Conservation (phyloP, 1,284 basidiomycete species). For the Irpex sp. region DNA sequence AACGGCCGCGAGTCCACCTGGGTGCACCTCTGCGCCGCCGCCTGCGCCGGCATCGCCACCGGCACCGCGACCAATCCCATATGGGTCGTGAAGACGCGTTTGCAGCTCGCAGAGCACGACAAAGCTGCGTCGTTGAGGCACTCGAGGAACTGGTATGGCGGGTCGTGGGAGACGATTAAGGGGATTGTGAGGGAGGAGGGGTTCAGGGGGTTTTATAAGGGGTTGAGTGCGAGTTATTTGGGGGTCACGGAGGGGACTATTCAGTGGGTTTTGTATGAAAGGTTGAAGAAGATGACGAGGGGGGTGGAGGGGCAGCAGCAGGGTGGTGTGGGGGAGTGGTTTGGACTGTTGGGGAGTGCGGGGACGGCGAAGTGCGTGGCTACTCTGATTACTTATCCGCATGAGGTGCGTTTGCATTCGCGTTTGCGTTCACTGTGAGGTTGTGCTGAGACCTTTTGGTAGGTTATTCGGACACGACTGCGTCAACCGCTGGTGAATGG, state of each 20-base stretch:
- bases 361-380: conserved; percentile 94
- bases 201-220: conserved; percentile 88
- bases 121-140: conserved; percentile 13
- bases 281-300: conserved; percentile 64
- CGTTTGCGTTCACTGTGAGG: too few relatives aligned
- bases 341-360: conserved; percentile 85
- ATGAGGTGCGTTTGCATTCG: conserved; percentile 67
- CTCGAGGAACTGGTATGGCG: conserved; percentile 37
- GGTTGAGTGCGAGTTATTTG: conserved; percentile 91
- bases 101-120: conserved; percentile 63
- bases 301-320: conserved; percentile 52
- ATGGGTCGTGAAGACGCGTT: conserved; percentile 97
- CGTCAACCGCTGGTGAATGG: conserved; percentile 80
- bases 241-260: conserved; percentile 97
- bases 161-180: conserved; percentile 62
- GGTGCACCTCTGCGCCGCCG: conserved; percentile 87
- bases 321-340: conserved; percentile 62
- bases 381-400: conserved; percentile 93
- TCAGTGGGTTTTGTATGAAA: conserved; percentile 97
- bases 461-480: conserved; percentile 91
- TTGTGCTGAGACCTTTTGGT: not conserved
- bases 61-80: conserved; percentile 95
- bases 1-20: conserved; percentile 79
- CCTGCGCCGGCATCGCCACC: conserved; percentile 82
- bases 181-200: conserved; percentile 84